These are phyloP conservation scores for Echinosophora koreensis DNA, from an alignment of 306 rosid species.

Conservation along the genomic window DNA sequence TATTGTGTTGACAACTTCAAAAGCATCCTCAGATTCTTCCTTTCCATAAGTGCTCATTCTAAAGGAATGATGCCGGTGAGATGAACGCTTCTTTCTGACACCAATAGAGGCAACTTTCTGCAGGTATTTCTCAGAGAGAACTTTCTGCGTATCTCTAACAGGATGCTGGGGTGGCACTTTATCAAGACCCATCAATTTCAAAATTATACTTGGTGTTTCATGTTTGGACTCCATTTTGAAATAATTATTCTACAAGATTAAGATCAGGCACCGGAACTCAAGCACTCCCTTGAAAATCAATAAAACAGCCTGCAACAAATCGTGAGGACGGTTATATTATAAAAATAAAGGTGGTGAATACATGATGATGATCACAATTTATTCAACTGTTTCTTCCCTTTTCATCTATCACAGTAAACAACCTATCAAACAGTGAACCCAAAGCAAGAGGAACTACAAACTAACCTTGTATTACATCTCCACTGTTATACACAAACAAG, in stretches of 20 bases:
- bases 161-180: conserved; percentile 55
- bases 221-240: conserved; percentile 63
- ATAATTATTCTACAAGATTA: conserved; percentile 35
- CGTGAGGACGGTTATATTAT: conserved; percentile 43
- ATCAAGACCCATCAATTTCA: conserved; percentile 83
- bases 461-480: conserved; percentile 41
- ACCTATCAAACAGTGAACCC: not conserved
- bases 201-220: conserved; percentile 67
- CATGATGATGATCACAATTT: no score
- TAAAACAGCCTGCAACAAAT: conserved; percentile 54
- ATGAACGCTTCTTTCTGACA: conserved; percentile 54
- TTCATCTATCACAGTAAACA: no score
- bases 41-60: conserved; percentile 52
- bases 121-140: conserved; percentile 75
- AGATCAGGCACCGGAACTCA: conserved; percentile 42
- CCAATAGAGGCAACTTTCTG: conserved; percentile 82
- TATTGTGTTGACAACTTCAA: conserved; percentile 47
- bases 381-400: no score
- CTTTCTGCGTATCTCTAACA: conserved; percentile 60
- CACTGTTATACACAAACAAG: conserved; percentile 25
- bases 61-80: conserved; percentile 42
- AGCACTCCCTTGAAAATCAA: conserved; percentile 48
- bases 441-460: conserved; percentile 28
- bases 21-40: conserved; percentile 47
- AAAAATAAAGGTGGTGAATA: conserved; percentile 15